These are phyloP conservation scores for Myriosclerotinia duriaeana DNA, from an alignment of 2,329 filamentous ascomycete genomes.

Conservation along the genomic window DNA sequence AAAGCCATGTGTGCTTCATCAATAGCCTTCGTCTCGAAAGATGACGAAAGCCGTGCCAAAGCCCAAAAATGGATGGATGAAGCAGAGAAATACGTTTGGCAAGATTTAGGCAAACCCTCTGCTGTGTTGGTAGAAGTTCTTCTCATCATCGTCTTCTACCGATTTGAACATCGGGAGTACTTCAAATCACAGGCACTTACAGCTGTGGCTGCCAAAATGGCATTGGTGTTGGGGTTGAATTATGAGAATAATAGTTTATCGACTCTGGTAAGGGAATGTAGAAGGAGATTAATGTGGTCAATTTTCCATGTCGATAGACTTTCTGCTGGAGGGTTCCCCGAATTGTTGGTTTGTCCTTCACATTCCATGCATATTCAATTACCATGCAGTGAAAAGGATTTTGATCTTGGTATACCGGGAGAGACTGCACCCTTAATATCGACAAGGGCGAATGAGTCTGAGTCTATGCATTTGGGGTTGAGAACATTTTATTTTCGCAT, in stretches of 20 bases:
- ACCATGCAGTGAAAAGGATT: slow-evolving; percentile 23
- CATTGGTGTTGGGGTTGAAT: slow-evolving; percentile 20
- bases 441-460: slow-evolving; percentile 11
- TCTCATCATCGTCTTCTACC: slow-evolving; percentile 23
- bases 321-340: slow-evolving; percentile 21
- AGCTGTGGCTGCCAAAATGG: slow-evolving; percentile 23
- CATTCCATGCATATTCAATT: slow-evolving; percentile 24
- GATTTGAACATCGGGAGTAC: slow-evolving; percentile 19
- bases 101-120: slow-evolving; percentile 16
- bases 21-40: slow-evolving; percentile 22
- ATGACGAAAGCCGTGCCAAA: slow-evolving; percentile 17
- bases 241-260: slow-evolving; percentile 22
- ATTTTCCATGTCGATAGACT: slow-evolving; percentile 23
- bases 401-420: slow-evolving; percentile 24
- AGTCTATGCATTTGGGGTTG: slow-evolving; percentile 23
- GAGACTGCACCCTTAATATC: slow-evolving; percentile 19
- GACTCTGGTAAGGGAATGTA: slow-evolving; percentile 21
- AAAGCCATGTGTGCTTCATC: slow-evolving; percentile 22
- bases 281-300: slow-evolving; percentile 21
- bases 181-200: slow-evolving; percentile 22
- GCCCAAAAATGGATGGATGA: slow-evolving; percentile 23
- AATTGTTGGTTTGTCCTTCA: slow-evolving; percentile 22
- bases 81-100: slow-evolving; percentile 20
- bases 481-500: slow-evolving; percentile 23
- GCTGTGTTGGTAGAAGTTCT: slow-evolving; percentile 16